Evolutionary conservation across 2,329 filamentous ascomycete genomes (phyloP), one percentile per base, ranked within the genome.

Genomic region (Pseudogymnoascus sp.): DNA sequence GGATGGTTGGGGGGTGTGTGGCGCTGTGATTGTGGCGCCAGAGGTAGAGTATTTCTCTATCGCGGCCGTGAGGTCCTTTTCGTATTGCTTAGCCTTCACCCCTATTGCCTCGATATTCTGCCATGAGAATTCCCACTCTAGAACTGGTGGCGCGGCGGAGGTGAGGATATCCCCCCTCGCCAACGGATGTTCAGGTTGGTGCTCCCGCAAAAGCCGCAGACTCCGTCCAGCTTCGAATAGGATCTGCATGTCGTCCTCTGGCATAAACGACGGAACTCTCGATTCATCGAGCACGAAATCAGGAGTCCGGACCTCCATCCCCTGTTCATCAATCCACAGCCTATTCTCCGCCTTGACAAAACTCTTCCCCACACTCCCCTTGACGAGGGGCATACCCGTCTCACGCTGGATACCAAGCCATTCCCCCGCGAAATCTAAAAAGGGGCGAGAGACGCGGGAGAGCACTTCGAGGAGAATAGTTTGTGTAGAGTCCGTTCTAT

Each of bases 211-310:
- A 60, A 94, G 85, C 6, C 88, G 83, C 57, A 96, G 74, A 70
- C 88, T 93, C 67, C 82, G 84, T 3, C 90, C 91, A 3, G 86
- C 88, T 70, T 95, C 90, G 65, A 93, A 92, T n/a, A 94, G 84
- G 4, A 80, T 77, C 58, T 82, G 80, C 2, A 85, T 86, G 65
- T 92, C 82, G 62, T 94, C 89, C 4, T 77, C 72, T 0, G 86
- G 81, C 47, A 95, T 79, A 66, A 94, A 94, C 1, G 79, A 77
- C 0, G 90, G 90, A 74, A 94, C 85, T 64, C 83, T 82, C 28
- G 81, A 76, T 20, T 79, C 77, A 63, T 88, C 84, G 33, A 92
- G 79, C 5, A 83, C 74, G 66, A 84, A 89, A 64, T 88, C 84
- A 1, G 79, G 70, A 20, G 84, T 81, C 38, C 81, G 79, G 7